Evolutionary conservation across 495 filamentous ascomycete species (phyloP).

Genomic region (Hyphodiscus hymeniophilus): DNA sequence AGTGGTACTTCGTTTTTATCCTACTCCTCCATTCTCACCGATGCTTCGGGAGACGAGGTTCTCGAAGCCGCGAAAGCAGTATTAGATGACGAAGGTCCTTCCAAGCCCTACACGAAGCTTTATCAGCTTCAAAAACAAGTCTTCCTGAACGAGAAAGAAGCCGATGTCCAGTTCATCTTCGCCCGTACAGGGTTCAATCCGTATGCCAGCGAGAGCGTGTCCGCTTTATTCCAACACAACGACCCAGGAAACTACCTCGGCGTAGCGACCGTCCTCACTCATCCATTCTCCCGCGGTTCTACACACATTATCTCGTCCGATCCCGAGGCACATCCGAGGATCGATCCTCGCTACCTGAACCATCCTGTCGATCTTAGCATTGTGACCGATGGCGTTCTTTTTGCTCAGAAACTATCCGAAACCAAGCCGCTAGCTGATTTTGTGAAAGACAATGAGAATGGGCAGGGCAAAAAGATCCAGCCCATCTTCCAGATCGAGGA

Average conservation of each 20-base stretch:
- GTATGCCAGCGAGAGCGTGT: not conserved
- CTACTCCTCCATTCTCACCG: not conserved
- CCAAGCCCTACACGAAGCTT: not conserved
- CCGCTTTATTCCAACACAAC: not conserved
- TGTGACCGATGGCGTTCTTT: conserved; percentile 30
- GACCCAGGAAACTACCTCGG: not conserved
- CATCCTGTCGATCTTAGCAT: conserved; percentile 43
- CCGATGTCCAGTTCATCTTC: not conserved
- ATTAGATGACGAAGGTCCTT: not conserved
- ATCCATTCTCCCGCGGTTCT: conserved; percentile 47
- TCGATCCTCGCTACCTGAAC: conserved; percentile 48
- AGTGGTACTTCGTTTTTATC: not conserved
- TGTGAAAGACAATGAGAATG: conserved; percentile 26
- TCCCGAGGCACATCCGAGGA: conserved; percentile 26
- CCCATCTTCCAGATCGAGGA: not conserved
- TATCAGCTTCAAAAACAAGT: not conserved
- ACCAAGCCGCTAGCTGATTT: conserved; percentile 31
- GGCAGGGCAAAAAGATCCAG: conserved; percentile 15
- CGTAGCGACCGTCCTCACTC: conserved; percentile 1
- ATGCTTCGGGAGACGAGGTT: not conserved
- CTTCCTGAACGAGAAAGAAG: not conserved
- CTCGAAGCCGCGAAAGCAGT: not conserved
- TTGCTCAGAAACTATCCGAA: conserved; percentile 31
- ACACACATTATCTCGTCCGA: conserved; percentile 41
- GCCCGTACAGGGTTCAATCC: not conserved